phyloP scores from a whole-genome alignment of 805 yeast genomes.

The Yamadazyma tumulicola region DNA sequence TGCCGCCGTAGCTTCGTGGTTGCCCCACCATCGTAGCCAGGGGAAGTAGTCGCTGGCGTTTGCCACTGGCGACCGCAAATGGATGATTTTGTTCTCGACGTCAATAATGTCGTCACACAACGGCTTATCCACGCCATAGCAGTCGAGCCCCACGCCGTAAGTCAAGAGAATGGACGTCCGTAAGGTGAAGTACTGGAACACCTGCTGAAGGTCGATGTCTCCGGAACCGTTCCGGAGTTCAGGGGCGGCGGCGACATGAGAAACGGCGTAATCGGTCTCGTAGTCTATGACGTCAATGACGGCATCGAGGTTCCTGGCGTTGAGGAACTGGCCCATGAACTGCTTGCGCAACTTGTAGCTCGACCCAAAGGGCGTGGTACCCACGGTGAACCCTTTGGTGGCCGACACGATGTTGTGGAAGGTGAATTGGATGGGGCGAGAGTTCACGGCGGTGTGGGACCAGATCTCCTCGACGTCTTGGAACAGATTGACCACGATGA shows the following conservation, averaged over 20 bases:
- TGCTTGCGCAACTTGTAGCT: constrained; percentile 48
- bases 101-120: constrained; percentile 50
- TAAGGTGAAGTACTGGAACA: constrained; percentile 49
- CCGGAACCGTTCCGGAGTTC: constrained; percentile 3
- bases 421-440: constrained; percentile 64
- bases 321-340: constrained; percentile 43
- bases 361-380: constrained; percentile 58
- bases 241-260: constrained; percentile 9
- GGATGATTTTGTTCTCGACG: constrained; percentile 55
- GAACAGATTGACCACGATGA: constrained; percentile 66
- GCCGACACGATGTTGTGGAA: constrained; percentile 61
- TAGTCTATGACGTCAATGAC: constrained; percentile 33
- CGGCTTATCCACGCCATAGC: constrained; percentile 27
- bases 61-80: constrained; percentile 54
- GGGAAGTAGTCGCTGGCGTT: constrained; percentile 57
- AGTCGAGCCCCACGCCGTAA: constrained; percentile 50
- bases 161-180: constrained; percentile 49
- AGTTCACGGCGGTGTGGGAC: constrained; percentile 47
- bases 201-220: constrained; percentile 39
- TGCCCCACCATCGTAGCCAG: constrained; percentile 23
- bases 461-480: constrained; percentile 53
- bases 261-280: constrained; percentile 30
- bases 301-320: constrained; percentile 30
- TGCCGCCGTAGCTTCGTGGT: constrained; percentile 14
- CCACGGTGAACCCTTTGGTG: constrained; percentile 58